Evolutionary conservation across 129 eudicot species (phyloP).

Genomic region (Artemisia tridentata): DNA sequence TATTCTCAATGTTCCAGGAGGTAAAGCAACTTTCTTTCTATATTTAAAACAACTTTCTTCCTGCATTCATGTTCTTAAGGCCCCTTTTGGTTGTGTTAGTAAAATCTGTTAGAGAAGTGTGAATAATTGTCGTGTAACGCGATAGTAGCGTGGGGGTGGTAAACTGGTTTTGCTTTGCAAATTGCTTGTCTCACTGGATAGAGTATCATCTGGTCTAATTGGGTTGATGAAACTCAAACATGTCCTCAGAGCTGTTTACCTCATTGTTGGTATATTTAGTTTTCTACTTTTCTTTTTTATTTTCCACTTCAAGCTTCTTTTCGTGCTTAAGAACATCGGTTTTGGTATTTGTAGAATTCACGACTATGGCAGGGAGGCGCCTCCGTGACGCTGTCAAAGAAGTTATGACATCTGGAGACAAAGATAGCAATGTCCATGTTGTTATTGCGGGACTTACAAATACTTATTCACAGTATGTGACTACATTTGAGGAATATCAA

Average conservation of each 20-base stretch:
- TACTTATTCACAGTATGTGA: slow-evolving; percentile 58
- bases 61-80: not conserved
- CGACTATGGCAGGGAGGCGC: slow-evolving; percentile 68
- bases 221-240: not conserved
- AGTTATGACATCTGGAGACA: slow-evolving; percentile 29
- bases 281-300: not conserved
- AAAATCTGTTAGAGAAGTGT: not conserved
- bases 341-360: slow-evolving; percentile 41
- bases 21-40: no score
- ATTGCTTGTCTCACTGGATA: not conserved
- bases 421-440: slow-evolving; percentile 36
- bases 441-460: slow-evolving; percentile 60
- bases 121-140: not conserved
- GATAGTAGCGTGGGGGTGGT: not conserved
- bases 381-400: slow-evolving; percentile 55
- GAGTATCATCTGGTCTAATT: no score
- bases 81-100: not conserved
- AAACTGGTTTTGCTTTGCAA: not conserved
- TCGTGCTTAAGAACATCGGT: not conserved
- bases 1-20: slow-evolving; percentile 63
- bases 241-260: not conserved
- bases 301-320: not conserved
- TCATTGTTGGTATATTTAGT: not conserved
- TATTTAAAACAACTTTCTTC: no score
- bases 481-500: slow-evolving; percentile 62